Percentiles rank a stretch among this genome's conserved stretches.
Evolutionary conservation across 2,329 filamentous ascomycete species (phyloP).

Genomic region (Penicillium sp.): DNA sequence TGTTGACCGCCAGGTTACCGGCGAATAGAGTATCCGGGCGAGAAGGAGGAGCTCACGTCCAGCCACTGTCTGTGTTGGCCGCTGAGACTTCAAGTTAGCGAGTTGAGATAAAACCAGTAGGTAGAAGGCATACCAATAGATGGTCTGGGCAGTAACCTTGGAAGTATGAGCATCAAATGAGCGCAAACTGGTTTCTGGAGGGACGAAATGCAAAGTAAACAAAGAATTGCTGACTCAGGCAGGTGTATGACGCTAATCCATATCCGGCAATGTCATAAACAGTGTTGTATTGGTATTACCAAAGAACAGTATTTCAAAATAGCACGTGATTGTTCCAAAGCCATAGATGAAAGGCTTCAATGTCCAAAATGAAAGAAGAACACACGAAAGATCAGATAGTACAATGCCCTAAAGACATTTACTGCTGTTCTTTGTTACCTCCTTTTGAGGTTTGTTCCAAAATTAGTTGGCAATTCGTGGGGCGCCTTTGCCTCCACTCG

Average conservation of each 20-base stretch:
- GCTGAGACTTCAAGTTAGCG: not conserved
- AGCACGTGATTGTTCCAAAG: not conserved
- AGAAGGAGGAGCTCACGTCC: constrained; percentile 26
- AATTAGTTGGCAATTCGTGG: constrained; percentile 8
- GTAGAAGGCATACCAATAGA: constrained; percentile 5
- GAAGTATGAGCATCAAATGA: constrained; percentile 2
- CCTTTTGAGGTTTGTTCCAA: not conserved
- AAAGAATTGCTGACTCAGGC: constrained; percentile 35
- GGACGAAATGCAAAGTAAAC: constrained; percentile 29
- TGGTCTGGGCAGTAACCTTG: constrained; percentile 4
- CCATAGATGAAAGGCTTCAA: not conserved
- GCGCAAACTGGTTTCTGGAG: constrained; percentile 17
- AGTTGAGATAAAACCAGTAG: not conserved
- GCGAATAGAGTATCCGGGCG: constrained; percentile 25
- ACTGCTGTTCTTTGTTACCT: not conserved
- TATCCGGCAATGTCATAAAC: constrained; percentile 11
- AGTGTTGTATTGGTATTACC: constrained; percentile 11
- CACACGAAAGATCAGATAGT: not conserved
- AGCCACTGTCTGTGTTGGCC: constrained; percentile 23
- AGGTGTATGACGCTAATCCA: constrained; percentile 9
- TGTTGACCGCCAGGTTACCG: constrained; percentile 26
- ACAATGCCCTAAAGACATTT: not conserved
- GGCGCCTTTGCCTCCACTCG: constrained; percentile 11
- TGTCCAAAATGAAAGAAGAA: not conserved
- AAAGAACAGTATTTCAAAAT: not conserved